phyloP scores from a whole-genome alignment of 2,329 filamentous ascomycete genomes.

The Westerdykella ornata region DNA sequence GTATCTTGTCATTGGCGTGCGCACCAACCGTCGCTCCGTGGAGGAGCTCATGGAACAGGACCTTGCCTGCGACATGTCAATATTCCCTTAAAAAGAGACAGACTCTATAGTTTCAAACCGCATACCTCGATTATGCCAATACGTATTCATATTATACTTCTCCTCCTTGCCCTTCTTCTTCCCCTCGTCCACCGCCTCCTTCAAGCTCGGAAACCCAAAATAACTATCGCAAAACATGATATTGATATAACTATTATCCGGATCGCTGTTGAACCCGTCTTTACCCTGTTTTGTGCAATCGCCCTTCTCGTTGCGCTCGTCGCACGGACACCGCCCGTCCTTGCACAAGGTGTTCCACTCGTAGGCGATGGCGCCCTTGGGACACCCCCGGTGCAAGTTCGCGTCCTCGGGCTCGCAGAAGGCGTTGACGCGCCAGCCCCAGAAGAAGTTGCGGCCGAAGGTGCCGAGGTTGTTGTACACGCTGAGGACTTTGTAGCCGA shows the following conservation, averaged over 20 bases:
- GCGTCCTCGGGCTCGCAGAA: not conserved
- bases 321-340: not conserved
- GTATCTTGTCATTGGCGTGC: not conserved
- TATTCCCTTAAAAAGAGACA: not conserved
- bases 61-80: not conserved
- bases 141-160: not conserved
- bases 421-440: not conserved
- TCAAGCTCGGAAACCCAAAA: not conserved
- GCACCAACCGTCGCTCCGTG: not conserved
- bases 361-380: not conserved
- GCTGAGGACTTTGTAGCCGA: not conserved
- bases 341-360: not conserved
- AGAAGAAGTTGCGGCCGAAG: not conserved
- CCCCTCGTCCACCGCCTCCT: not conserved
- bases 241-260: not conserved
- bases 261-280: not conserved
- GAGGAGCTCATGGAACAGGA: not conserved
- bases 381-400: not conserved
- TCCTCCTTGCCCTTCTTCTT: not conserved
- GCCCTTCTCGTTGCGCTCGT: not conserved
- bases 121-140: not conserved
- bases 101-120: too few species aligned
- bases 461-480: not conserved
- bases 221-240: not conserved
- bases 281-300: too few species aligned